Conservation (phyloP, 164 flowering plant genomes). For the Litsea cubeba region DNA sequence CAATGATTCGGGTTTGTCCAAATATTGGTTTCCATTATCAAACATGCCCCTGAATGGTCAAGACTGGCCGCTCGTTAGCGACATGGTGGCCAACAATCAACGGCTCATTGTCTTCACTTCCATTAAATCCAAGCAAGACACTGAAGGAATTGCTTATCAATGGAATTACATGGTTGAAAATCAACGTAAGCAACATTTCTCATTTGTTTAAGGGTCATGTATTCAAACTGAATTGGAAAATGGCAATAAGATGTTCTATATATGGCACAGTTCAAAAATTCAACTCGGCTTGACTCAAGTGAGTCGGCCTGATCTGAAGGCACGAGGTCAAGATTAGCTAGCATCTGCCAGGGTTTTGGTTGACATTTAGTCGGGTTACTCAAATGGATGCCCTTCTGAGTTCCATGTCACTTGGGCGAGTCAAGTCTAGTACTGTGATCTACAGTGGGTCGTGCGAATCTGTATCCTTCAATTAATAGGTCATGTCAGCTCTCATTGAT, state of each 20-base stretch:
- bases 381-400: too few relatives aligned
- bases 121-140: conserved; percentile 43
- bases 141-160: conserved; percentile 90
- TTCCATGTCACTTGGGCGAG: too few relatives aligned
- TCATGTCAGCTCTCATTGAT: too few relatives aligned
- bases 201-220: background rate
- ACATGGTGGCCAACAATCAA: conserved; percentile 71
- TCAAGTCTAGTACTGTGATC: too few relatives aligned
- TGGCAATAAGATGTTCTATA: background rate
- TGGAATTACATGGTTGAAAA: conserved; percentile 95
- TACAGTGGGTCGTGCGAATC: too few relatives aligned
- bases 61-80: conserved; percentile 83
- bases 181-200: conserved; percentile 51
- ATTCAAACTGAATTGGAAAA: background rate
- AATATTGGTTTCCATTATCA: too few relatives aligned
- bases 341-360: too few relatives aligned
- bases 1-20: too few relatives aligned
- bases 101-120: conserved; percentile 86
- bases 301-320: too few relatives aligned
- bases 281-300: background rate
- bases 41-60: conserved; percentile 67
- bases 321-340: too few relatives aligned
- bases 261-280: background rate
- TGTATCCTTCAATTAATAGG: too few relatives aligned
- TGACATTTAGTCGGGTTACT: too few relatives aligned